Evolutionary conservation across 176 grass and related monocot species (phyloP), one percentile per base, ranked within the genome.

Genomic region (Zoysia pacifica): DNA sequence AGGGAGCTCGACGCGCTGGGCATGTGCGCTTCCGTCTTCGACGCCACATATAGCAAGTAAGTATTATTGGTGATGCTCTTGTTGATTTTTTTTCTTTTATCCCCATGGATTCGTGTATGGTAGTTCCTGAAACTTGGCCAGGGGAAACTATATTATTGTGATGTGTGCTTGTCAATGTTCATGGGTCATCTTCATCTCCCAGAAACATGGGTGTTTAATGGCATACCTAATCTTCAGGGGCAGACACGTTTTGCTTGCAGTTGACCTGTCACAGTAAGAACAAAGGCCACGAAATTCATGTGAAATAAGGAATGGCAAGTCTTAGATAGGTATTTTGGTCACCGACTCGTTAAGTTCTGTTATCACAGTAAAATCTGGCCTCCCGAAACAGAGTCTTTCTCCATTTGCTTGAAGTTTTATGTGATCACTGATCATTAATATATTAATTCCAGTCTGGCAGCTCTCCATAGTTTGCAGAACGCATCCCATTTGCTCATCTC

Each of bases 401-500:
- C 35, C 72, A 20, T 35, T 20, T 49, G 59, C 11, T 61, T 62
- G 10, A 68, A 3, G 68, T 35, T 66, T 2, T 10, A 12, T 20
- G 28, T 71, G 35, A 44, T 60, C 51, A 74, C 48, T 83, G 13
- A 16, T 80, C 11, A 16, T 80, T 9, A 42, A 39, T 56, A 9
- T 79, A 36, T 52, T 48, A 9, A 45, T 75, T 81, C 11, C 72
- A 97, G 93, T 5, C 28, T 97, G 69, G 79, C 19, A 49, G 60
- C 58, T 62, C 76, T 97, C 48, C 61, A 74, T 37, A 36, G 45
- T 4, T 84, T 97, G 67, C 54, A 52, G 64, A 42, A 84, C 55
- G 91, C 91, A 77, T 88, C 84, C 56, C 94, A 94, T 59, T 71
- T 97, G 42, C 89, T 97, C 40, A 69, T 94, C 28, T 91, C 91